Conservation (phyloP, 2,329 filamentous ascomycete species). For the Phymatotrichopsis omnivora region DNA sequence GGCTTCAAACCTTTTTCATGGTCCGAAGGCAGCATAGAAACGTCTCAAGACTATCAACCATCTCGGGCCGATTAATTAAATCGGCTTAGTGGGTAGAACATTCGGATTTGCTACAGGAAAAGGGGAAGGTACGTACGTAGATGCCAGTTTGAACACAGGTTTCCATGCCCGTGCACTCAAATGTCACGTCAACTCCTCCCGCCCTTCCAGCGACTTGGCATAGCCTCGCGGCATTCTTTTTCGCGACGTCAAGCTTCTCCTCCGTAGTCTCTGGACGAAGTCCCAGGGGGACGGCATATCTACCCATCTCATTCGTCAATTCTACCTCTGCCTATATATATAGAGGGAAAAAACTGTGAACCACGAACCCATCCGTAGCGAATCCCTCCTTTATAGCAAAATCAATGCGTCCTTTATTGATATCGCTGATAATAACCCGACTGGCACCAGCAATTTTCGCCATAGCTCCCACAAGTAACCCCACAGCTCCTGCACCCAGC, state of each 20-base stretch:
- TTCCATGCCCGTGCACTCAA: slow-evolving; percentile 69
- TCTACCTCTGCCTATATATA: too few species aligned
- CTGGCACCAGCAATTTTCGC: slow-evolving; percentile 19
- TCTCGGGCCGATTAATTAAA: too few species aligned
- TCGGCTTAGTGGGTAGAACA: too few species aligned
- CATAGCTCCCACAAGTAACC: slow-evolving; percentile 48
- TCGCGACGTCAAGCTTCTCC: slow-evolving; percentile 45
- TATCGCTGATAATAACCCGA: slow-evolving; percentile 50
- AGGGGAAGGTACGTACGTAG: slow-evolving; percentile 43
- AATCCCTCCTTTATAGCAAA: slow-evolving; percentile 51
- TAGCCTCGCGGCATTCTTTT: slow-evolving; percentile 43
- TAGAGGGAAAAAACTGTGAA: slow-evolving; percentile 35
- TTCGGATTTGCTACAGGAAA: too few species aligned
- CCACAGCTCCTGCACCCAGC: slow-evolving; percentile 55
- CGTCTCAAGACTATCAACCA: too few species aligned
- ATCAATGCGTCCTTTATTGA: slow-evolving; percentile 49
- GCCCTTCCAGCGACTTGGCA: slow-evolving; percentile 41
- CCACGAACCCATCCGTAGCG: slow-evolving; percentile 50
- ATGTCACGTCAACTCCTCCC: slow-evolving; percentile 57
- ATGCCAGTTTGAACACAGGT: slow-evolving; percentile 65
- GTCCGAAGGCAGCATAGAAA: too few species aligned
- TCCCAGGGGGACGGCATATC: not conserved
- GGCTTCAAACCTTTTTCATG: too few species aligned
- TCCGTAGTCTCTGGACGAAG: slow-evolving; percentile 39
- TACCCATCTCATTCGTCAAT: too few species aligned